Conservation (phyloP, 768 basidiomycete species). For the Xerocomellus amylosporus region DNA sequence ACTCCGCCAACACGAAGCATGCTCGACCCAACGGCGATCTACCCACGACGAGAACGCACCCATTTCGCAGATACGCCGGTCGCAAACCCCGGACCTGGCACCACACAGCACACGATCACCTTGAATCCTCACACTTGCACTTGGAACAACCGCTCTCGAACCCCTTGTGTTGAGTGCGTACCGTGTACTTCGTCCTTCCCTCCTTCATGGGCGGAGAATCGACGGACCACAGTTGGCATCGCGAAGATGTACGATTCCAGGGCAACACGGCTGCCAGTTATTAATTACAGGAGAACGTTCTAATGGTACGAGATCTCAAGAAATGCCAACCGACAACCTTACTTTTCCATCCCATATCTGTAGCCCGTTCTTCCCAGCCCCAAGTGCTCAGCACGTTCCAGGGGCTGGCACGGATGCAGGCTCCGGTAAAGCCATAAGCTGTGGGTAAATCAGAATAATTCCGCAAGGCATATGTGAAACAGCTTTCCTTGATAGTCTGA, state of each 20-base stretch:
- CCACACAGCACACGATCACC: neutral
- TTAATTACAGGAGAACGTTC: conserved; percentile 11
- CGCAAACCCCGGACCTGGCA: conserved; percentile 1
- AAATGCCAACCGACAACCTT: neutral
- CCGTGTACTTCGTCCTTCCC: neutral
- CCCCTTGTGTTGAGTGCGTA: neutral
- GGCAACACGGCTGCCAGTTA: conserved; percentile 15
- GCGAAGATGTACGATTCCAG: conserved; percentile 12
- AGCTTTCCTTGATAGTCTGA: conserved; percentile 66
- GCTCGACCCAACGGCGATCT: conserved; percentile 19
- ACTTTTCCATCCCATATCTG: conserved; percentile 1
- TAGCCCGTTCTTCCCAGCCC: neutral
- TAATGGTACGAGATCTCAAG: conserved; percentile 12
- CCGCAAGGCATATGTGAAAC: neutral
- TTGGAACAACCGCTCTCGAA: neutral
- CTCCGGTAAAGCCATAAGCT: conserved; percentile 62
- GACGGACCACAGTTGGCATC: conserved; percentile 5
- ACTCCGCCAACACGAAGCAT: neutral
- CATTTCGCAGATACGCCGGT: conserved; percentile 13
- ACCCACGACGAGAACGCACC: conserved; percentile 4
- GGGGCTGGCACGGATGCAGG: conserved; percentile 38
- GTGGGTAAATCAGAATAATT: conserved; percentile 10
- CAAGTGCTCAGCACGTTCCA: conserved; percentile 27
- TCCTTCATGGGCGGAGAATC: conserved; percentile 24
- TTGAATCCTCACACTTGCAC: neutral